Evolutionary conservation across 768 basidiomycete species (phyloP).

Genomic region (Agrocybe pediades): DNA sequence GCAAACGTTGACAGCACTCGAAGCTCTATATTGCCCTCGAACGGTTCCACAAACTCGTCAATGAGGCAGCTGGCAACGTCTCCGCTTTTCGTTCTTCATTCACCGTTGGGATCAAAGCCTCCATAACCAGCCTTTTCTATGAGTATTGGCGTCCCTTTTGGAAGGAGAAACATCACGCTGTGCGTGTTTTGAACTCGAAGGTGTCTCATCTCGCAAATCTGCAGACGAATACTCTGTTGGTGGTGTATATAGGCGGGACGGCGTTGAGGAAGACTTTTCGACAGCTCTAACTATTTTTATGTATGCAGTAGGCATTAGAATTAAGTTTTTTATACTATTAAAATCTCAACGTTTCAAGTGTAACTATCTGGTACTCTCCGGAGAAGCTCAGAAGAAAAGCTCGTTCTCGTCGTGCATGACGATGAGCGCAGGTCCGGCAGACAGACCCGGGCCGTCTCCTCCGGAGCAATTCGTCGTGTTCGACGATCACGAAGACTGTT

Average conservation of each 20-base stretch:
- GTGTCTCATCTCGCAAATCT: slow-evolving; percentile 87
- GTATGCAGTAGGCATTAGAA: no score
- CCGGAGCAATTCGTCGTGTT: no score
- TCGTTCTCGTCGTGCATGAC: no score
- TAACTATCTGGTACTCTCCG: no score
- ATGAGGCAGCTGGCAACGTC: slow-evolving; percentile 60
- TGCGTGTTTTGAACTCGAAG: slow-evolving; percentile 86
- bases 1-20: slow-evolving; percentile 69
- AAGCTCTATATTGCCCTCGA: slow-evolving; percentile 75
- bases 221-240: slow-evolving; percentile 73
- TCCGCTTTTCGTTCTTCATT: slow-evolving; percentile 77
- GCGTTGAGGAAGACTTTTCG: no score
- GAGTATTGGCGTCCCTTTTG: slow-evolving; percentile 86
- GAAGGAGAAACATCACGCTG: slow-evolving; percentile 96
- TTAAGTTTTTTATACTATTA: no score
- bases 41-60: slow-evolving; percentile 88
- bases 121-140: slow-evolving; percentile 81
- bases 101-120: slow-evolving; percentile 81
- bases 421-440: no score
- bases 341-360: no score
- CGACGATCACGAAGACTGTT: no score
- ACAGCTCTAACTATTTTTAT: no score
- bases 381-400: no score
- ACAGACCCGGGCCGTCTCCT: no score
- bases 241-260: slow-evolving; percentile 89